Conservation (phyloP, 2,329 filamentous ascomycete genomes). For the Aspergillus hiratsukae region DNA sequence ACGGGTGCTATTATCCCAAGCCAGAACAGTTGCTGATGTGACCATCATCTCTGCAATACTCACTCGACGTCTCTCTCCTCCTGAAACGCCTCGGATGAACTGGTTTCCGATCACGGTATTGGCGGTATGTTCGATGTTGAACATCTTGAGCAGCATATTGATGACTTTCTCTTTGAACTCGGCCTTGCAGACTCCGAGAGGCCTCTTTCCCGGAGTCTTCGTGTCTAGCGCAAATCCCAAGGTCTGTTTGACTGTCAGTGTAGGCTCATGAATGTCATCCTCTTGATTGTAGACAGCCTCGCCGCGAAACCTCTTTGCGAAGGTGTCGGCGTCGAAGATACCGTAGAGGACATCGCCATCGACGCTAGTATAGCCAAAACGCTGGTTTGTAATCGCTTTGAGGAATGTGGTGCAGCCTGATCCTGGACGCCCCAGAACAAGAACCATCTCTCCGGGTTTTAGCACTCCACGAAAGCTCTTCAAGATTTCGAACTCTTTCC, state of each 20-base stretch:
- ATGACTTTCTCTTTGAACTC: slow-evolving; percentile 76
- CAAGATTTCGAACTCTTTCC: slow-evolving; percentile 67
- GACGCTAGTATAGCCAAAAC: slow-evolving; percentile 56
- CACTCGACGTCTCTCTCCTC: slow-evolving; percentile 74
- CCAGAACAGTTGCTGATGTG: slow-evolving; percentile 65
- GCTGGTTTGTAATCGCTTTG: slow-evolving; percentile 64
- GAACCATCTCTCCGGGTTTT: slow-evolving; percentile 81
- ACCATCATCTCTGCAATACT: slow-evolving; percentile 81
- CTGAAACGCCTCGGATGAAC: slow-evolving; percentile 74
- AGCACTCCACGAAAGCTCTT: slow-evolving; percentile 59
- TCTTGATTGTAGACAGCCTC: slow-evolving; percentile 84
- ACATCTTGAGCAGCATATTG: slow-evolving; percentile 76
- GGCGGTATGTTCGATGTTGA: slow-evolving; percentile 85
- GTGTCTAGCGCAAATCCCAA: slow-evolving; percentile 79
- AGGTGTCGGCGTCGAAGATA: slow-evolving; percentile 65
- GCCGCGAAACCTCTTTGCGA: slow-evolving; percentile 67
- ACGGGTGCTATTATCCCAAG: slow-evolving; percentile 71
- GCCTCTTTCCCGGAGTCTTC: slow-evolving; percentile 77
- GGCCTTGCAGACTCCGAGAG: slow-evolving; percentile 64
- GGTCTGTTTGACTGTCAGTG: slow-evolving; percentile 82
- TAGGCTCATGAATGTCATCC: slow-evolving; percentile 80
- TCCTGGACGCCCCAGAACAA: slow-evolving; percentile 75
- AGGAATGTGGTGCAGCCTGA: slow-evolving; percentile 67
- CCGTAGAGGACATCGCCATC: slow-evolving; percentile 73
- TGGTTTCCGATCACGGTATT: slow-evolving; percentile 81